A percentile compares a stretch with the other conserved stretches of the same genome.
phyloP scores from a whole-genome alignment of 331 rosid genomes.

The Quercus tomentella region DNA sequence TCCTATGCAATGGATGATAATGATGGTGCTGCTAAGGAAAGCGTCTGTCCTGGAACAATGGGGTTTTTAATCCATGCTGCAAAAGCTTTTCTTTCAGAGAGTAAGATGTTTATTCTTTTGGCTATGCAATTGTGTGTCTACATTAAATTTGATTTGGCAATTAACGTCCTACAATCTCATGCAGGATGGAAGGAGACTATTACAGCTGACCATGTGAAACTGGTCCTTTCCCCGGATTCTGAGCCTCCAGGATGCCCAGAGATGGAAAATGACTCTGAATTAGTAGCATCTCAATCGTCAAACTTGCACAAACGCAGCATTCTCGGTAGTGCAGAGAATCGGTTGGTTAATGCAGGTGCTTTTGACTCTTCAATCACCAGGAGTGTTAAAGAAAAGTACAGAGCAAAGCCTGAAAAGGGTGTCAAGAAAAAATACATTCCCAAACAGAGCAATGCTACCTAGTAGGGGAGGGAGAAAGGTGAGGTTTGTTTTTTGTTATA shows the following conservation, averaged over 20 bases:
- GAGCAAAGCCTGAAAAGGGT: constrained; percentile 49
- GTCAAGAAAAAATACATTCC: constrained; percentile 55
- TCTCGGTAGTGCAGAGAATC: constrained; percentile 37
- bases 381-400: constrained; percentile 42
- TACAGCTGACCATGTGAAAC: constrained; percentile 47
- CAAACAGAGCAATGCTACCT: constrained; percentile 43
- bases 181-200: constrained; percentile 86
- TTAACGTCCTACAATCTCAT: constrained; percentile 5
- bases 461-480: constrained; percentile 31
- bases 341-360: constrained; percentile 16
- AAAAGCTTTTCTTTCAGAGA: constrained; percentile 59
- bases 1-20: constrained; percentile 24
- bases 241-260: constrained; percentile 29
- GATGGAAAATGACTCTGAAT: constrained; percentile 23
- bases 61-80: constrained; percentile 35
- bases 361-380: constrained; percentile 27
- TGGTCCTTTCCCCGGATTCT: constrained; percentile 37
- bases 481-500: constrained; percentile 35
- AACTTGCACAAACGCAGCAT: constrained; percentile 27
- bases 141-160: background rate
- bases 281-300: constrained; percentile 22
- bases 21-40: constrained; percentile 20
- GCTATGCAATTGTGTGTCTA: background rate
- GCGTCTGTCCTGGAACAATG: constrained; percentile 11
- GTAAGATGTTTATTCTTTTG: constrained; percentile 36